These are phyloP conservation scores for Datisca glomerata DNA, from an alignment of 306 rosid species.

Conservation along the genomic window DNA sequence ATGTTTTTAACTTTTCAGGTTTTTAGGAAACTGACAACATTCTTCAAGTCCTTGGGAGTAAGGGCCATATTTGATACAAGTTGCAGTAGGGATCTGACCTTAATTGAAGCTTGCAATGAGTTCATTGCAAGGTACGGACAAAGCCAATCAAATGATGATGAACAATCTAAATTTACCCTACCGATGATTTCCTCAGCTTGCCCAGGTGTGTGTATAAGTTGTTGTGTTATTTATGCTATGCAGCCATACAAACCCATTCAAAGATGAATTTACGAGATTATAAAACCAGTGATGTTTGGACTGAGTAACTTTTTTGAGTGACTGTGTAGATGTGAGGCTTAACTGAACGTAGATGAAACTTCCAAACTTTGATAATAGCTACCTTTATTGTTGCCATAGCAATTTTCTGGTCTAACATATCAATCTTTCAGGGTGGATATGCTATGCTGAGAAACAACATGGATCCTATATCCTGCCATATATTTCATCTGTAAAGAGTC, in stretches of 20 bases:
- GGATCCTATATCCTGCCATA: slow-evolving; percentile 74
- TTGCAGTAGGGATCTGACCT: slow-evolving; percentile 79
- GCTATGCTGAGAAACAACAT: slow-evolving; percentile 97
- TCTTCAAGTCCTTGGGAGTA: slow-evolving; percentile 83
- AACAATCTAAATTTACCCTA: slow-evolving; percentile 29
- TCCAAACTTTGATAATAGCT: too few relatives aligned
- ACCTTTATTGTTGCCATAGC: too few relatives aligned
- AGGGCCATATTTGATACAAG: slow-evolving; percentile 87
- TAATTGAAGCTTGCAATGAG: slow-evolving; percentile 74
- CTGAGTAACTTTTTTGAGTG: too few relatives aligned
- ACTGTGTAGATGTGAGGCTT: too few relatives aligned
- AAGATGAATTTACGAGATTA: too few relatives aligned
- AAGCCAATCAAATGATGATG: slow-evolving; percentile 35
- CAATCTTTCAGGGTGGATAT: slow-evolving; percentile 73
- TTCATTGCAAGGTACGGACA: slow-evolving; percentile 63
- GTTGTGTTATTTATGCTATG: too few relatives aligned
- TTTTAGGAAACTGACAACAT: slow-evolving; percentile 55
- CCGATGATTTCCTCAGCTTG: slow-evolving; percentile 98
- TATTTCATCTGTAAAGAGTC: slow-evolving; percentile 85
- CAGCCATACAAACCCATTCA: too few relatives aligned
- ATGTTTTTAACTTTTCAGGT: slow-evolving; percentile 37
- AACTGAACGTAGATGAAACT: too few relatives aligned
- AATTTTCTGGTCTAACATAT: too few relatives aligned
- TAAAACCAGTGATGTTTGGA: too few relatives aligned
- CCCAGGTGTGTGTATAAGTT: too few relatives aligned